phyloP scores from a whole-genome alignment of 2,329 filamentous ascomycete species.

The Cyphellophora europaea region DNA sequence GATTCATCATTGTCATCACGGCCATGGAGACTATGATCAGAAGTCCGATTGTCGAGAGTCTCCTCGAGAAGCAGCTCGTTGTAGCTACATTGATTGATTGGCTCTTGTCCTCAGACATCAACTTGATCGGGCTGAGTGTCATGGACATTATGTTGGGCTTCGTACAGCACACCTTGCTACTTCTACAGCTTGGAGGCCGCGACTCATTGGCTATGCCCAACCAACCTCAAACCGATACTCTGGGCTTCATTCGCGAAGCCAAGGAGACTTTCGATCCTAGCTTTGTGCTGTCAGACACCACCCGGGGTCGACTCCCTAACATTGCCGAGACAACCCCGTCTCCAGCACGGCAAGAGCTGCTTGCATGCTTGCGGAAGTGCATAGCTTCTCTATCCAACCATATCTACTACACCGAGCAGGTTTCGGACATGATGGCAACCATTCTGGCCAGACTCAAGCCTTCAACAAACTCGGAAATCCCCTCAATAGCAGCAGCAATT shows the following conservation, averaged over 20 bases:
- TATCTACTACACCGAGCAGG: constrained; percentile 93
- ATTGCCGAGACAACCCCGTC: constrained; percentile 38
- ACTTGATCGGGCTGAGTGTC: constrained; percentile 88
- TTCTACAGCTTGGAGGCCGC: constrained; percentile 57
- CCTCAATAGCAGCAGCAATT: constrained; percentile 37
- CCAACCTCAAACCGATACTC: constrained; percentile 24
- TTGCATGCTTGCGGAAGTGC: constrained; percentile 65
- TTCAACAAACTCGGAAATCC: constrained; percentile 32
- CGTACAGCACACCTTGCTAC: constrained; percentile 69
- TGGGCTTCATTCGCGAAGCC: constrained; percentile 21
- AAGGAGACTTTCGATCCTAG: constrained; percentile 17
- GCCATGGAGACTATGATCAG: constrained; percentile 67
- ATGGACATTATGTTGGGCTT: constrained; percentile 88
- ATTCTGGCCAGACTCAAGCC: constrained; percentile 73
- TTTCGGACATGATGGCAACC: constrained; percentile 83
- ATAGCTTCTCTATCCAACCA: constrained; percentile 90
- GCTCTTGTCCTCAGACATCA: constrained; percentile 77
- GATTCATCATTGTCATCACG: constrained; percentile 80
- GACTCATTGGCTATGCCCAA: constrained; percentile 28
- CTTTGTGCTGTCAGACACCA: constrained; percentile 6
- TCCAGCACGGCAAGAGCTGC: constrained; percentile 49
- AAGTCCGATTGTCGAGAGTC: constrained; percentile 59
- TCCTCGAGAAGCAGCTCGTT: constrained; percentile 63
- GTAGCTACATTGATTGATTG: constrained; percentile 72
- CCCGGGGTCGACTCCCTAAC: constrained; percentile 6